phyloP scores from a whole-genome alignment of 768 basidiomycete genomes.

The Mrakia gelida region DNA sequence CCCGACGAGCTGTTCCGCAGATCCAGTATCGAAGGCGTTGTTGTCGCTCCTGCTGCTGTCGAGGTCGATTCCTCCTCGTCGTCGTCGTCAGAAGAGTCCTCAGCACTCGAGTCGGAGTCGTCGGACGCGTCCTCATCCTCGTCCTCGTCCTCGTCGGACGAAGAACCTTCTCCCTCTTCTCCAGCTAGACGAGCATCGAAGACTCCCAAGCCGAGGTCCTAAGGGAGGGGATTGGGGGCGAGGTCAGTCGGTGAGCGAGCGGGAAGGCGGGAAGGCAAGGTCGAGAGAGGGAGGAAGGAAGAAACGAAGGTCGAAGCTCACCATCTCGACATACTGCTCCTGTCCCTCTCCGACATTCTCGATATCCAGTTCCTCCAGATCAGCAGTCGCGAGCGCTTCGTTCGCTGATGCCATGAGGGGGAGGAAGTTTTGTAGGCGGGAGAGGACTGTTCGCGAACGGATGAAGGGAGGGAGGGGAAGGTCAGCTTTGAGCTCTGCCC shows the following conservation, averaged over 20 bases:
- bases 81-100: not conserved
- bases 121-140: not conserved
- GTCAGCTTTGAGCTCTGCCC: too few relatives aligned
- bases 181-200: conserved; percentile 28
- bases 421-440: conserved; percentile 26
- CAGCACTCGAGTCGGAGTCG: not conserved
- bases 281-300: too few relatives aligned
- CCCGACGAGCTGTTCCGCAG: not conserved
- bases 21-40: not conserved
- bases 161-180: not conserved
- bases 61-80: not conserved
- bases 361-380: conserved; percentile 25
- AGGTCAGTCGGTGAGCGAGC: not conserved
- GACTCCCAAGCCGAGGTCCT: conserved; percentile 31
- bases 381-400: conserved; percentile 4
- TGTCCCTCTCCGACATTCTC: conserved; percentile 29
- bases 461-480: not conserved
- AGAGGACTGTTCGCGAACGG: conserved; percentile 15
- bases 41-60: not conserved
- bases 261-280: not conserved
- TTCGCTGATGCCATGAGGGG: conserved; percentile 29
- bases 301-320: not conserved
- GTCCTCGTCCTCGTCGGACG: not conserved
- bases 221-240: too few relatives aligned
- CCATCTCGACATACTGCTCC: conserved; percentile 32